These are phyloP conservation scores for Acanthamoeba royreba DNA, from an alignment of 208 protist species.

Conservation along the genomic window DNA sequence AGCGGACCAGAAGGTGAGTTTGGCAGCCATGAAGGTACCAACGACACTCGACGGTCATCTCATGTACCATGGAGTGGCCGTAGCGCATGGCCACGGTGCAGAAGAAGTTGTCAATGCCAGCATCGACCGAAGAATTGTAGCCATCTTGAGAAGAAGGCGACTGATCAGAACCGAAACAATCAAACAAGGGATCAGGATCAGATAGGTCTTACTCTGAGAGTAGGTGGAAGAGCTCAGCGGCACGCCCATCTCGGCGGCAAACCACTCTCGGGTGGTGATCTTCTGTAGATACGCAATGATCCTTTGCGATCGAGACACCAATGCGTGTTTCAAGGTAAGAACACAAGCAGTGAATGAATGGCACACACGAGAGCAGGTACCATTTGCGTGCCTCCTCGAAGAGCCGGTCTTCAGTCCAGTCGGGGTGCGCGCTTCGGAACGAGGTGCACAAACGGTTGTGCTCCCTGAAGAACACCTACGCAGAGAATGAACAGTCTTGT, in stretches of 20 bases:
- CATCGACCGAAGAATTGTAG: background rate
- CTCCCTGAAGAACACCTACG: background rate
- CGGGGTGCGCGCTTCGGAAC: background rate
- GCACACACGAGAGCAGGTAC: background rate
- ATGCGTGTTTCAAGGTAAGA: too few species aligned
- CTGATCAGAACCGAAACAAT: background rate
- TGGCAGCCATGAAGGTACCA: too few species aligned
- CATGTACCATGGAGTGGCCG: background rate
- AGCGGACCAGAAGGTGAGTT: too few species aligned
- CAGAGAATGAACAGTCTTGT: background rate
- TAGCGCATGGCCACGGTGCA: constrained; percentile 27
- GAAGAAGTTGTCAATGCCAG: background rate
- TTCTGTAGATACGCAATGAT: constrained; percentile 27
- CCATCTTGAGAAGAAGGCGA: background rate
- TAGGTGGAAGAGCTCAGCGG: background rate
- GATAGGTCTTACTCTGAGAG: background rate
- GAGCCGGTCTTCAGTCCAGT: background rate
- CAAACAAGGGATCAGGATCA: background rate
- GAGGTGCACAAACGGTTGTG: background rate
- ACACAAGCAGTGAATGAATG: background rate
- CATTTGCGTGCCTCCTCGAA: constrained; percentile 14
- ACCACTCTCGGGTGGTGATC: background rate
- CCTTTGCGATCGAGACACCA: background rate
- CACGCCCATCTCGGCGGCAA: background rate
- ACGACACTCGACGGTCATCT: too few species aligned